Conservation (phyloP, 2,329 filamentous ascomycete genomes). For the Claviceps digitariae region DNA sequence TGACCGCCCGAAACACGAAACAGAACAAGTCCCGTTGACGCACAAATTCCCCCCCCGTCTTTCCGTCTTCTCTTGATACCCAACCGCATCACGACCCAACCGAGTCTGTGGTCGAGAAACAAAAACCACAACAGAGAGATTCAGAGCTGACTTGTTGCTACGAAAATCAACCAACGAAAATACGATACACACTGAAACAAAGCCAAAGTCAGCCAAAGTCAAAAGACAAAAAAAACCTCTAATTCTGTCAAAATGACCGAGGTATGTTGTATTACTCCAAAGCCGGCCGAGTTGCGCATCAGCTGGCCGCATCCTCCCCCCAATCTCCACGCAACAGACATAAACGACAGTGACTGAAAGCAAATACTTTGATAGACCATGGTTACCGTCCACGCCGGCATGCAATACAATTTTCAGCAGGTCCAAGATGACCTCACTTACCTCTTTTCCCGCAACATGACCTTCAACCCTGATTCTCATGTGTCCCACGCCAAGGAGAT, state of each 20-base stretch:
- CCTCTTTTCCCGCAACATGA: constrained; percentile 67
- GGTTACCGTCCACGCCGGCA: constrained; percentile 19
- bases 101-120: constrained; percentile 1
- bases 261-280: constrained; percentile 1
- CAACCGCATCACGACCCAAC: constrained; percentile 9
- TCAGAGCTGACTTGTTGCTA: neutral
- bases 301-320: neutral
- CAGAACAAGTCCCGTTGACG: neutral
- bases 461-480: constrained; percentile 35
- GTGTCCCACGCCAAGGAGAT: constrained; percentile 11
- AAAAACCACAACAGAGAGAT: neutral
- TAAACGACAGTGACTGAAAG: neutral
- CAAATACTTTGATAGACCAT: constrained; percentile 14
- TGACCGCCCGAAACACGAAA: constrained; percentile 1
- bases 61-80: constrained; percentile 8
- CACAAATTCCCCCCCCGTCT: neutral
- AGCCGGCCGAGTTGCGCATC: neutral
- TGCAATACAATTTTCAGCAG: constrained; percentile 30
- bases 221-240: neutral
- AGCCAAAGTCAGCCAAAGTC: too few species aligned
- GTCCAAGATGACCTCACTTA: constrained; percentile 70
- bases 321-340: neutral
- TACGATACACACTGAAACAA: too few species aligned
- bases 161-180: too few species aligned
- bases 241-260: neutral